Conservation (phyloP, 768 basidiomycete genomes). For the Dentipellis sp. region DNA sequence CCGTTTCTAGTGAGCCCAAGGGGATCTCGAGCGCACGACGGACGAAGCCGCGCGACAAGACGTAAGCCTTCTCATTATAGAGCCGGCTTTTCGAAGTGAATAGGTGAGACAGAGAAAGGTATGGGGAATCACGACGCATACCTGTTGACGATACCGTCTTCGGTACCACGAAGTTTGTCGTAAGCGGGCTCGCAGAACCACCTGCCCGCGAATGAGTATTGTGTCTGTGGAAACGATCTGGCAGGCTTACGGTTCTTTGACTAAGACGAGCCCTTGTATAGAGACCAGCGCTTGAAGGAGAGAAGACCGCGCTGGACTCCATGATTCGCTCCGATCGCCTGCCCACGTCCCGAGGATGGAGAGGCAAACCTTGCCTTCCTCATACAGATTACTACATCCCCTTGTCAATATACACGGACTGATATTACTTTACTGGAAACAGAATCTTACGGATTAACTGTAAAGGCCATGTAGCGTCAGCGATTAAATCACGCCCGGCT, state of each 20-base stretch:
- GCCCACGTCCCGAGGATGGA: slow-evolving; percentile 91
- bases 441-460: slow-evolving; percentile 70
- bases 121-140: slow-evolving; percentile 17
- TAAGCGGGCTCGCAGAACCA: slow-evolving; percentile 93
- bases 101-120: not conserved
- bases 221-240: not conserved
- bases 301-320: slow-evolving; percentile 79
- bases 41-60: slow-evolving; percentile 83
- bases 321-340: slow-evolving; percentile 81
- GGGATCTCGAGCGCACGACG: slow-evolving; percentile 83
- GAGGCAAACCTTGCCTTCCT: slow-evolving; percentile 91
- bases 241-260: slow-evolving; percentile 76
- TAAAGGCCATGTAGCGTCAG: not conserved
- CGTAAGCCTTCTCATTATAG: slow-evolving; percentile 90
- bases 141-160: slow-evolving; percentile 86
- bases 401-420: not conserved
- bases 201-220: slow-evolving; percentile 26
- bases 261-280: slow-evolving; percentile 88
- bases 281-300: slow-evolving; percentile 88
- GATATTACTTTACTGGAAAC: not conserved
- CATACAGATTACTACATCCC: slow-evolving; percentile 68
- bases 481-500: not conserved
- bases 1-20: slow-evolving; percentile 56
- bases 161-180: slow-evolving; percentile 84
- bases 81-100: slow-evolving; percentile 49